Evolutionary conservation across 2,329 filamentous ascomycete genomes (phyloP).

Genomic region (Calonectria ilicicola): DNA sequence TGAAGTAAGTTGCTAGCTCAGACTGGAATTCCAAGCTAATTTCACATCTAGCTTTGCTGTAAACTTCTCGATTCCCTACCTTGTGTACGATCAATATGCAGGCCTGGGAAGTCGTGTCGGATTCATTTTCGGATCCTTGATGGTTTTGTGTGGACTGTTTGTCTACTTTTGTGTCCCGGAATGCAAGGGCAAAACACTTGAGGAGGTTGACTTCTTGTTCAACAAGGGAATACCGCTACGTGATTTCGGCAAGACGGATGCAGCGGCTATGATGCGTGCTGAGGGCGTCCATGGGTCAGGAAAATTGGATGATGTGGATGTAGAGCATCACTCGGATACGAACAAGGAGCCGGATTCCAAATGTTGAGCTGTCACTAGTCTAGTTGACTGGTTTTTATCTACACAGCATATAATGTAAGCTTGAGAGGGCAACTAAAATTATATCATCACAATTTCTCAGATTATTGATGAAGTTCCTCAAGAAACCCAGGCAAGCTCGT

Average conservation of each 20-base stretch:
- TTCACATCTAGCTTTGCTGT: constrained; percentile 23
- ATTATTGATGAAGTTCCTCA: background rate
- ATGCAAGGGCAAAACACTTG: constrained; percentile 33
- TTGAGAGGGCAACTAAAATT: background rate
- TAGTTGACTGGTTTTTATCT: too few species aligned
- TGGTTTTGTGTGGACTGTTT: constrained; percentile 10
- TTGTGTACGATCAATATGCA: constrained; percentile 33
- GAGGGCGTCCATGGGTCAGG: background rate
- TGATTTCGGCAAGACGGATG: constrained; percentile 31
- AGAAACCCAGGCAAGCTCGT: background rate
- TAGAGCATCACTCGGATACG: background rate
- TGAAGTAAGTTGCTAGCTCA: background rate
- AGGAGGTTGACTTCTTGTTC: constrained; percentile 37
- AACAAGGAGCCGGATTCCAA: background rate
- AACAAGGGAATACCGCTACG: constrained; percentile 27
- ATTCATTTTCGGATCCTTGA: constrained; percentile 35
- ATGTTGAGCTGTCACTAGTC: background rate
- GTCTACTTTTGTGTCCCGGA: constrained; percentile 34
- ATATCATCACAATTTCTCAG: background rate
- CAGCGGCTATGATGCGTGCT: constrained; percentile 24
- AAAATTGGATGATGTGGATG: background rate
- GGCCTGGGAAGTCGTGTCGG: constrained; percentile 34
- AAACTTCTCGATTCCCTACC: constrained; percentile 37
- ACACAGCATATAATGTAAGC: too few species aligned
- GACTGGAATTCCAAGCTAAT: background rate